Conservation (phyloP, 495 filamentous ascomycete genomes). For the Durotheca rogersii region DNA sequence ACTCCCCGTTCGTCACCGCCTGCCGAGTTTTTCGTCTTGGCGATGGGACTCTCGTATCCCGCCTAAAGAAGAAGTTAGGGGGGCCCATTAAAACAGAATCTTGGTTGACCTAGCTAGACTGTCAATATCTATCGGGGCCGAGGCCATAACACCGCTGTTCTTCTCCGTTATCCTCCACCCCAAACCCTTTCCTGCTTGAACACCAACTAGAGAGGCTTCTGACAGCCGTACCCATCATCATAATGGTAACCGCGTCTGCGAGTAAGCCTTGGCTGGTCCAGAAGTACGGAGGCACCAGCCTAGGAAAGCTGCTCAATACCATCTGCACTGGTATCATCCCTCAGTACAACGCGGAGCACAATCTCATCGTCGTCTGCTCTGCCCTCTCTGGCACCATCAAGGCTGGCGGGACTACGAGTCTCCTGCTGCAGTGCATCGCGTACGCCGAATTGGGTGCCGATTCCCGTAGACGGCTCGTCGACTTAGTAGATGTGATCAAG, state of each 20-base stretch:
- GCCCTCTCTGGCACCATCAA: conserved; percentile 36
- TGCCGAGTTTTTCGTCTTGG: conserved; percentile 6
- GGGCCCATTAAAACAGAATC: conserved; percentile 15
- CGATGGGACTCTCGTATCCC: conserved; percentile 13
- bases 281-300: conserved; percentile 46
- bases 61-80: conserved; percentile 23
- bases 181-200: neutral
- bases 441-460: conserved; percentile 32
- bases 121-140: conserved; percentile 1
- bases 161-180: conserved; percentile 1
- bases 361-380: conserved; percentile 42
- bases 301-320: conserved; percentile 41
- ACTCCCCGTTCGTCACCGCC: conserved; percentile 15
- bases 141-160: neutral
- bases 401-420: conserved; percentile 38
- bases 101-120: conserved; percentile 13
- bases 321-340: conserved; percentile 43
- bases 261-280: conserved; percentile 45
- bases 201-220: neutral
- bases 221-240: conserved; percentile 13
- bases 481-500: conserved; percentile 37
- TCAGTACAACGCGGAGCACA: conserved; percentile 31
- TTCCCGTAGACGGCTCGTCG: conserved; percentile 31
- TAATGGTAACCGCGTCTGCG: conserved; percentile 17
- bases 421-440: conserved; percentile 39